These are phyloP conservation scores for Cryphonectria japonica DNA, from an alignment of 2,329 filamentous ascomycete species.

Conservation along the genomic window DNA sequence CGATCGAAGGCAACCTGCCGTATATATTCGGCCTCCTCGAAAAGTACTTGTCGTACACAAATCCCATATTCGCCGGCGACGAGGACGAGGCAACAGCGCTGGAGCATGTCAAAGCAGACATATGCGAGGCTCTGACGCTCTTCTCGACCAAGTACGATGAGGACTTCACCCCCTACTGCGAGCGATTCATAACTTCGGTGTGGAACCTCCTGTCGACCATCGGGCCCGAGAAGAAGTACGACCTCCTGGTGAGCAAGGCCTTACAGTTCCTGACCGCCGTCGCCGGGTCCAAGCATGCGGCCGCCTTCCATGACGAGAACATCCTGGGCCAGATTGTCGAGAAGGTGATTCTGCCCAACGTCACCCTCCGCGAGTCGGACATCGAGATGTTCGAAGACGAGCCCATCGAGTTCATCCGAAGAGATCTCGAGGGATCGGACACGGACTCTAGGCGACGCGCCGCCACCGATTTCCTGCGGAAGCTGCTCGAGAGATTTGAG, in stretches of 20 bases:
- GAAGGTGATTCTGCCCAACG: slow-evolving; percentile 93
- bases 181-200: slow-evolving; percentile 84
- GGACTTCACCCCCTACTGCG: slow-evolving; percentile 79
- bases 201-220: slow-evolving; percentile 90
- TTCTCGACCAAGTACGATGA: slow-evolving; percentile 97
- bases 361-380: slow-evolving; percentile 89
- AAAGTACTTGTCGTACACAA: slow-evolving; percentile 92
- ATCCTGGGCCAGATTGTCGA: slow-evolving; percentile 87
- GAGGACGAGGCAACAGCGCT: slow-evolving; percentile 90
- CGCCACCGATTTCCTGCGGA: slow-evolving; percentile 90
- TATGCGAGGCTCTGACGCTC: slow-evolving; percentile 87
- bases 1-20: slow-evolving; percentile 87
- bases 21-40: slow-evolving; percentile 79
- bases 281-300: slow-evolving; percentile 76
- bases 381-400: slow-evolving; percentile 97
- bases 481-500: slow-evolving; percentile 89
- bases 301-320: slow-evolving; percentile 80
- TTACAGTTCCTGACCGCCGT: slow-evolving; percentile 93
- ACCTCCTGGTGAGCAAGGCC: slow-evolving; percentile 91
- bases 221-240: slow-evolving; percentile 88
- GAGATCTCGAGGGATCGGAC: slow-evolving; percentile 94
- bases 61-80: slow-evolving; percentile 78
- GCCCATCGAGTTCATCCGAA: slow-evolving; percentile 95
- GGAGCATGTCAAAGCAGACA: slow-evolving; percentile 89
- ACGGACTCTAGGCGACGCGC: slow-evolving; percentile 90